phyloP scores from a whole-genome alignment of 805 yeast genomes.

The Sugiyamaella valdiviana region DNA sequence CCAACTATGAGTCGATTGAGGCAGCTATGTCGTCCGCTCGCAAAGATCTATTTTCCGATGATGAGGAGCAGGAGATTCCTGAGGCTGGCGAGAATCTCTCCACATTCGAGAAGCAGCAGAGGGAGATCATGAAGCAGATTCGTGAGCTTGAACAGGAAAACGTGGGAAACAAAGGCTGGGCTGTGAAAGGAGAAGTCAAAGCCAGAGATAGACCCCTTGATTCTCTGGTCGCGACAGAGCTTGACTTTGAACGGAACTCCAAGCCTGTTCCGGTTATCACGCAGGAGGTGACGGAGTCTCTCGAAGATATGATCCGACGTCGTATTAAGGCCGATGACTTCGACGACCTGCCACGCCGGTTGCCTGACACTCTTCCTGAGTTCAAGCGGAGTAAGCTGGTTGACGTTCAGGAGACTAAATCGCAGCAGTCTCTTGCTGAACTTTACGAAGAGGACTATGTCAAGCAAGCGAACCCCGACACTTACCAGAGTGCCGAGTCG shows the following conservation, averaged over 20 bases:
- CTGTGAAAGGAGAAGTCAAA: slow-evolving; percentile 86
- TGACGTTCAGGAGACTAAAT: slow-evolving; percentile 77
- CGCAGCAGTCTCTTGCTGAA: slow-evolving; percentile 84
- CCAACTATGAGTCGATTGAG: slow-evolving; percentile 24
- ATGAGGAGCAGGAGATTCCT: slow-evolving; percentile 48
- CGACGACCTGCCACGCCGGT: slow-evolving; percentile 76
- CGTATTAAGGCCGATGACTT: slow-evolving; percentile 70
- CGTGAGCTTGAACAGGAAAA: slow-evolving; percentile 76
- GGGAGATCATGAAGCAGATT: slow-evolving; percentile 69
- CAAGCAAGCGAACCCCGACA: slow-evolving; percentile 34
- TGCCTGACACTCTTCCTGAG: slow-evolving; percentile 58
- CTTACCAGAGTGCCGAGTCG: slow-evolving; percentile 42
- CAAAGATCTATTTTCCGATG: slow-evolving; percentile 38
- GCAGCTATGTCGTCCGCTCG: slow-evolving; percentile 29
- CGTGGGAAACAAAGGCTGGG: slow-evolving; percentile 88
- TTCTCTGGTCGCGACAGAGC: slow-evolving; percentile 64
- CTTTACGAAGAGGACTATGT: slow-evolving; percentile 78
- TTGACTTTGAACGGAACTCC: slow-evolving; percentile 88
- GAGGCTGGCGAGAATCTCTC: slow-evolving; percentile 48
- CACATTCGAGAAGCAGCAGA: slow-evolving; percentile 77
- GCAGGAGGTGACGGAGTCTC: slow-evolving; percentile 72
- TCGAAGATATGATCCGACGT: slow-evolving; percentile 83
- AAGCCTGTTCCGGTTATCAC: slow-evolving; percentile 96
- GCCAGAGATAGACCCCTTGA: slow-evolving; percentile 78
- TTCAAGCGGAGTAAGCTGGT: slow-evolving; percentile 39